These are phyloP conservation scores for Mycena kentingensis DNA, from an alignment of 768 basidiomycete genomes.

Conservation along the genomic window DNA sequence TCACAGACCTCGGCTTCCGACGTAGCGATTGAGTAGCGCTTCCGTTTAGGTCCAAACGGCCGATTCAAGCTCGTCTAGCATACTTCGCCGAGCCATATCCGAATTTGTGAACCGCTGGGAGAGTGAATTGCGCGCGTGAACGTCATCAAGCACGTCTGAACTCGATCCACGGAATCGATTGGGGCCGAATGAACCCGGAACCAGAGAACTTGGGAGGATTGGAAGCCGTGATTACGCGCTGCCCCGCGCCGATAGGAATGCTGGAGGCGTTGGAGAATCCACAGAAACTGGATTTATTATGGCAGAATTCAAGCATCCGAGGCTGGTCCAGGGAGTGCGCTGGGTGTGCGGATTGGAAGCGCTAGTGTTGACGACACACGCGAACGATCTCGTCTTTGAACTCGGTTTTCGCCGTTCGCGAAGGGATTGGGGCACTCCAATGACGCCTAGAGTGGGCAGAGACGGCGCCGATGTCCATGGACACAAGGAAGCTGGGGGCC, in stretches of 20 bases:
- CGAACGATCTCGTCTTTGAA: too few species aligned
- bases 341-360: too few species aligned
- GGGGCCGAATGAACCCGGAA: slow-evolving; percentile 12
- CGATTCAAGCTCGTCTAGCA: slow-evolving; percentile 16
- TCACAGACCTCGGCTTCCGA: slow-evolving; percentile 21
- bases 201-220: slow-evolving; percentile 7
- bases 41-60: slow-evolving; percentile 19
- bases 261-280: too few species aligned
- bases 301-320: too few species aligned
- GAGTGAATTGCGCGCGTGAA: slow-evolving; percentile 7
- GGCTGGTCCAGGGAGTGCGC: too few species aligned
- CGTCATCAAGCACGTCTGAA: slow-evolving; percentile 13
- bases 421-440: not conserved
- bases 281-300: too few species aligned
- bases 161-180: slow-evolving; percentile 19
- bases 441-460: not conserved
- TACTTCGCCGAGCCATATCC: slow-evolving; percentile 19
- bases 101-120: slow-evolving; percentile 7
- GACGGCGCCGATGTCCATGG: slow-evolving; percentile 14
- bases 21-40: slow-evolving; percentile 13
- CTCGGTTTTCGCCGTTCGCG: too few species aligned
- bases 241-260: slow-evolving; percentile 18
- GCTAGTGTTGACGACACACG: too few species aligned
- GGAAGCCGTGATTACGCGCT: slow-evolving; percentile 11
- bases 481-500: slow-evolving; percentile 2